Evolutionary conservation across 441 rosid genomes (phyloP).

Genomic region (Macaranga tanarius): DNA sequence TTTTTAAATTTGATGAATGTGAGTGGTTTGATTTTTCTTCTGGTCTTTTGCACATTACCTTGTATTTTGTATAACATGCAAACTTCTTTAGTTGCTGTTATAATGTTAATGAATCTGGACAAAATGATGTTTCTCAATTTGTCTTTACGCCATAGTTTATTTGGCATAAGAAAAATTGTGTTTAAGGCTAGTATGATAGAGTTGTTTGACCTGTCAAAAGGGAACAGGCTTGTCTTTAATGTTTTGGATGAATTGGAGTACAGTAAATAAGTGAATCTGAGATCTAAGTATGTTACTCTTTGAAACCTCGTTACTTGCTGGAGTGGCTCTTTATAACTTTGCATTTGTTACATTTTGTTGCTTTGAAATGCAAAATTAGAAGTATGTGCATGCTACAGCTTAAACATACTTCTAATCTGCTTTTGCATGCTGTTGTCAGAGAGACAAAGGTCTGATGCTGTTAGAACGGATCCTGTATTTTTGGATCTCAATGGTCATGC

Average conservation of each 20-base stretch:
- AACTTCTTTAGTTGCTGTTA: not conserved
- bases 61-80: not conserved
- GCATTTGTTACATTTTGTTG: not conserved
- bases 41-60: not conserved
- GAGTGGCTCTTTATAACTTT: conserved; percentile 5
- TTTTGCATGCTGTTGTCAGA: conserved; percentile 33
- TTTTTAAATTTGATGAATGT: not conserved
- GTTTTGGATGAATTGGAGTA: not conserved
- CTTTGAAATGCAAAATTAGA: not conserved
- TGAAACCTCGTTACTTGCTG: not conserved
- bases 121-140: not conserved
- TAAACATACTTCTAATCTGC: not conserved
- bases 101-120: not conserved
- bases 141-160: not conserved
- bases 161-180: not conserved
- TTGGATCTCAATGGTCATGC: conserved; percentile 46
- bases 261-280: not conserved
- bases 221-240: not conserved
- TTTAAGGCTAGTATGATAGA: not conserved
- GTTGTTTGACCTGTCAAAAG: not conserved
- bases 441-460: conserved; percentile 50
- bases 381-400: not conserved
- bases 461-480: conserved; percentile 58
- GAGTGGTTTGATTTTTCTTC: not conserved
- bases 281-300: not conserved